Evolutionary conservation across 306 rosid species (phyloP).

Genomic region (Quercus berberidifolia): DNA sequence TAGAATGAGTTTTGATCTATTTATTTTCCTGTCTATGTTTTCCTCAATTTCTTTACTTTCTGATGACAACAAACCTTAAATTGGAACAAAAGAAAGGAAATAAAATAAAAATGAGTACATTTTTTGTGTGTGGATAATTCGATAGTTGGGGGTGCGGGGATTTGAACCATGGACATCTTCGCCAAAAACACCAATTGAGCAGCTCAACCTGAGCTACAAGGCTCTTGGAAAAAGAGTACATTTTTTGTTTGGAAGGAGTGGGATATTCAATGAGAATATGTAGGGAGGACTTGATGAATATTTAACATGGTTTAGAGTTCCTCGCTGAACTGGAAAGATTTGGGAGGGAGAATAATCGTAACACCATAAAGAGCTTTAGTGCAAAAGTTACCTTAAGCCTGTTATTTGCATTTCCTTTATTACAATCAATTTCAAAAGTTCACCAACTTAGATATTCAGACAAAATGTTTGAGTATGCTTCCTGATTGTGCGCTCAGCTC

Average conservation of each 20-base stretch:
- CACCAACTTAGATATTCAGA: background rate
- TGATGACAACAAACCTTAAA: background rate
- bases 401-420: background rate
- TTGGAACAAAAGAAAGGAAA: background rate
- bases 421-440: background rate
- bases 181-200: too few species aligned
- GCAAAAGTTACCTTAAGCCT: background rate
- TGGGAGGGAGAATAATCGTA: background rate
- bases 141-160: too few species aligned
- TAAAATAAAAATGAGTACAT: background rate
- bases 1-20: too few species aligned
- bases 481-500: conserved; percentile 17
- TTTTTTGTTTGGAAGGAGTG: background rate
- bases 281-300: conserved; percentile 1
- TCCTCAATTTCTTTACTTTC: background rate
- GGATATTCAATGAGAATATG: background rate
- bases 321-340: background rate
- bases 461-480: background rate
- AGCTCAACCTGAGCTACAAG: too few species aligned
- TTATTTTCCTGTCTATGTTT: background rate
- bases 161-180: too few species aligned
- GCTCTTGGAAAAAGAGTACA: background rate
- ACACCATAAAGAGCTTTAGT: background rate
- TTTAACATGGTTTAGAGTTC: background rate
- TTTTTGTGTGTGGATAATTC: too few species aligned